Base-by-base conservation (phyloP, 257 asterid species). In the Nicotiana knightiana region DNA sequence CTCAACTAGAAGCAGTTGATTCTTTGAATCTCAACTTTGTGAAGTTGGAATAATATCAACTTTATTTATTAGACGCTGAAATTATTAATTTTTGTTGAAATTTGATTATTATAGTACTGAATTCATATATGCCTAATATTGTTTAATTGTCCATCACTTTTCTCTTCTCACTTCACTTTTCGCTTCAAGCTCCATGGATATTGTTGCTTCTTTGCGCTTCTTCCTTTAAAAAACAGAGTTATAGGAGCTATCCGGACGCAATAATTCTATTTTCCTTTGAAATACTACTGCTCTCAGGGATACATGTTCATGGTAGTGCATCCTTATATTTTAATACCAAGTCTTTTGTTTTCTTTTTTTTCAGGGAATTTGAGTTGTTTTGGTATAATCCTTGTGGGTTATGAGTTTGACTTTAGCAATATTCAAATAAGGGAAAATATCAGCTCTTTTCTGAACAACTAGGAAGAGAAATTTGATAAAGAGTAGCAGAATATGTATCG, bases 401-500 rank as follows among this genome's bases (percentile, higher is more conserved):
- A 70, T 70, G 77, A 70, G 35, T 70, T 70, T 70, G 58, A 43
- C 77, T n/a, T 70, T 43, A 5, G 51, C 51, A 24, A 26, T 77
- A 30, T 33, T 78, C 35, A 57, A 78, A 58, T 32, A 21, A 78
- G 35, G 81, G 53, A 26, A 26, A 78, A 55, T 58, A 63, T 18
- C 81, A 10, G 70, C 54, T 53, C 63, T 17, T 39, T 17, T 39
- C 26, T 18, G 35, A 75, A 71, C 73, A 81, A 80, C 33, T 80
- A 81, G 83, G 83, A 67, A 30, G 81, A 80, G 80, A 86, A 87
- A 59, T 84, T 90, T 75, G 75, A 77, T 76, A 82, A 81, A 80
- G 77, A 82, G 88, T 71, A 79, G 84, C 71, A 21, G 80, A 87
- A 48, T 81, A 93, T 93, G 95, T 84, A 87, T 81, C 87, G 86